phyloP scores from a whole-genome alignment of 176 grass and related monocot species.

The Aechmea fasciata region DNA sequence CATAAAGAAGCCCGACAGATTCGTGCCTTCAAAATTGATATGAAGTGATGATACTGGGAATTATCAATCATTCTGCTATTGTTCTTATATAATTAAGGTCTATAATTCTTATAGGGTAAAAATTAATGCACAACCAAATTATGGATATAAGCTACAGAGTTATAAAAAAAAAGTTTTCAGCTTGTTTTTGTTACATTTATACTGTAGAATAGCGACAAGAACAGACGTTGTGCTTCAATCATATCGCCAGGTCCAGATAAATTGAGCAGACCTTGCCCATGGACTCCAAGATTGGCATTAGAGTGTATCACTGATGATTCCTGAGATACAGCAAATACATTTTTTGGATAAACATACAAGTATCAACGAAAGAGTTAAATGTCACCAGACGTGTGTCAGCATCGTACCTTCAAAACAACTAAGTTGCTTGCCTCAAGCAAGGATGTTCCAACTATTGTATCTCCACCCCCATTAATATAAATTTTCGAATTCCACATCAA shows the following conservation, averaged over 20 bases:
- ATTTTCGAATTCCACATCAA: constrained; percentile 99
- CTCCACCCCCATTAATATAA: constrained; percentile 80
- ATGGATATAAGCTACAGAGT: constrained; percentile 16
- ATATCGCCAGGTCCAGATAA: constrained; percentile 87
- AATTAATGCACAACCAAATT: not conserved
- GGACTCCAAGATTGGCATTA: constrained; percentile 98
- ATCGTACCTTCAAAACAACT: constrained; percentile 87
- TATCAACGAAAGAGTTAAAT: not conserved
- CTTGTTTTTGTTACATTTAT: constrained; percentile 57
- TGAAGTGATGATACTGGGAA: too few species aligned
- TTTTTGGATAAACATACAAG: constrained; percentile 9
- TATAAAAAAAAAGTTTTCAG: constrained; percentile 10
- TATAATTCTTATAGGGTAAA: not conserved
- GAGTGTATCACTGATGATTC: constrained; percentile 95
- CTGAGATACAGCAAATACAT: constrained; percentile 36
- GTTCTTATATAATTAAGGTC: too few species aligned
- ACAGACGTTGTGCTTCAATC: constrained; percentile 85
- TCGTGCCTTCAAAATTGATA: too few species aligned
- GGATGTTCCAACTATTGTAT: constrained; percentile 79
- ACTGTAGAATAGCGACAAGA: constrained; percentile 99
- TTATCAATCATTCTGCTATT: too few species aligned
- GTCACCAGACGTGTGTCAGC: not conserved
- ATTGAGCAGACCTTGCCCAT: constrained; percentile 96
- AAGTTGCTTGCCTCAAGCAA: constrained; percentile 99
- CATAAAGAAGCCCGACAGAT: too few species aligned